Base-by-base conservation (phyloP, 2,329 filamentous ascomycete genomes). In the Phialocephala sp. region DNA sequence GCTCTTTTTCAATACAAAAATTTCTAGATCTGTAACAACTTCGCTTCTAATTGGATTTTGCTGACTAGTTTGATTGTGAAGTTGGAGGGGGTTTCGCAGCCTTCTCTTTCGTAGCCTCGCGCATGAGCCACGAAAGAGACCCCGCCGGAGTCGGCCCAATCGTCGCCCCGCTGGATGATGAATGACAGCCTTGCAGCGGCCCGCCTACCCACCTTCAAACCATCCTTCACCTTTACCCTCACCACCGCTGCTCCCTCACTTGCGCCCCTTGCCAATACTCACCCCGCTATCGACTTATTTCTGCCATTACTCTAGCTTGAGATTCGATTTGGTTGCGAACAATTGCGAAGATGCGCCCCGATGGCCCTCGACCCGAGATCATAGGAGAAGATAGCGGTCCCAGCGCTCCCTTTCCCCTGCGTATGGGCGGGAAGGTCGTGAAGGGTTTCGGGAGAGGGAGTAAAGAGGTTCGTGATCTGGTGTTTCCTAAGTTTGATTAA, bases 371-470 rank as follows among this genome's bases (percentile, higher is more conserved):
- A 68, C 89, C 91, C 56, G 82, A 84, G 60, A 86, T 95, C 71
- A 87, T 92, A 66, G 94, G 94, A 63, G 83, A 89, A 9, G 87
- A 91, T 52, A 78, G 82, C 45, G 93, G 93, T 2, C 94, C 94
- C 14, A 83, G 88, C 73, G 60, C 87, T 6, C 95, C 95, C 0
- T 98, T 89, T 78, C 95, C 95, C 0, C 84, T 97, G 72, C 87
- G 85, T 72, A 89, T 98, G 80, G 89, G 91, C 68, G 95, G 95
- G 27, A 87, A 90, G 63, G 93, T 99, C 27, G 93, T 97, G 74
- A 91, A 92, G 74, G 95, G 95, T 39, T 98, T 98, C 78, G 94
- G 95, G 50, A 87, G 95, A 66, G 95, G 95, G 18, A 97, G 92
- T 74, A 96, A 93, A 82, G 94, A 97, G 80, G 92, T 94, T 77